A percentile compares a stretch with the other conserved stretches of the same genome.
These are phyloP conservation scores for Pseudogymnoascus sp. DNA, from an alignment of 2,329 filamentous ascomycete species.

Conservation along the genomic window DNA sequence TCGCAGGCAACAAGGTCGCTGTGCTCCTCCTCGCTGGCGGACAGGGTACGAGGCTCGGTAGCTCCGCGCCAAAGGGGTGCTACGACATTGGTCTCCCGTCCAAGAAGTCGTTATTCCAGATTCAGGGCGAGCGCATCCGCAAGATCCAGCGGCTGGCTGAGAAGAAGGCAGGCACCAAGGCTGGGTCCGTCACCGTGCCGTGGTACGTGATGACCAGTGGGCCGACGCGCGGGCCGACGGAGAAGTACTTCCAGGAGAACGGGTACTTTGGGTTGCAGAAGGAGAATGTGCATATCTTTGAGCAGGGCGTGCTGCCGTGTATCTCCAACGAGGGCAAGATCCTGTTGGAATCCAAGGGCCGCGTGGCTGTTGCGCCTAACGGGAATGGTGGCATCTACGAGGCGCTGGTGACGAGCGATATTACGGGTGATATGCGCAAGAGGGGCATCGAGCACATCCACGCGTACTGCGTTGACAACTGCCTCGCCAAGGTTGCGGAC, in stretches of 20 bases:
- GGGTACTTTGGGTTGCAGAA: slow-evolving; percentile 82
- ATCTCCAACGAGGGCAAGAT: slow-evolving; percentile 98
- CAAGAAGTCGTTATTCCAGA: slow-evolving; percentile 91
- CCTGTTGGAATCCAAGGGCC: slow-evolving; percentile 80
- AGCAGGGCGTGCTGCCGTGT: slow-evolving; percentile 93
- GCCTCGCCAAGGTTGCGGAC: slow-evolving; percentile 96
- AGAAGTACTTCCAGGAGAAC: slow-evolving; percentile 85
- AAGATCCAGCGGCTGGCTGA: slow-evolving; percentile 77
- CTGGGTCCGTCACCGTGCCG: slow-evolving; percentile 61
- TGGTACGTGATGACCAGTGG: slow-evolving; percentile 99
- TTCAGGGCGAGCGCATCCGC: slow-evolving; percentile 88
- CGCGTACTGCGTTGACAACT: slow-evolving; percentile 98
- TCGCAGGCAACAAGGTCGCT: slow-evolving; percentile 62
- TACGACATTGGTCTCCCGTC: slow-evolving; percentile 93
- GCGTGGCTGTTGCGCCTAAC: slow-evolving; percentile 87
- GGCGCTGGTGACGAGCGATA: slow-evolving; percentile 71
- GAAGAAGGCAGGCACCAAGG: slow-evolving; percentile 52
- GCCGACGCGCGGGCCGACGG: slow-evolving; percentile 84
- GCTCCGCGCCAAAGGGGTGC: slow-evolving; percentile 93
- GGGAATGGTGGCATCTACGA: slow-evolving; percentile 97
- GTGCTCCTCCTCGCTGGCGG: slow-evolving; percentile 97
- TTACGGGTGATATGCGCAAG: slow-evolving; percentile 79
- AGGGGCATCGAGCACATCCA: slow-evolving; percentile 92
- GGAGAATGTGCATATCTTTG: slow-evolving; percentile 85
- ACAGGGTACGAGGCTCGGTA: slow-evolving; percentile 89